phyloP scores from a whole-genome alignment of 2,329 filamentous ascomycete species.

The Pezizomycotina sp. region DNA sequence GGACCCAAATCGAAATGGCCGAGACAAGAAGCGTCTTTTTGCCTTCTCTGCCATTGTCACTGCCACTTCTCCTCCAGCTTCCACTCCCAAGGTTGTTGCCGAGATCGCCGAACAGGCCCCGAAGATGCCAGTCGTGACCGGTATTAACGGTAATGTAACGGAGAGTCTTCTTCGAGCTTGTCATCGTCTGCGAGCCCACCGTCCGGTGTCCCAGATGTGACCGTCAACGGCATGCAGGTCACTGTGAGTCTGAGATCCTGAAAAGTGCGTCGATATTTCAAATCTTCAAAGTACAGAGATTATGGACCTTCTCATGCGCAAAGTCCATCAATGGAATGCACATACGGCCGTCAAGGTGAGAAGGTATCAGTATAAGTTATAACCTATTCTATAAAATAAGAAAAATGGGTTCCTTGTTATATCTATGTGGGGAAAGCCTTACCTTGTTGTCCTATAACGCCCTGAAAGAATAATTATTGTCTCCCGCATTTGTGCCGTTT shows the following conservation, averaged over 20 bases:
- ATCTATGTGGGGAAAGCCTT: not conserved
- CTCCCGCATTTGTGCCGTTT: not conserved
- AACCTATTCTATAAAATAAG: not conserved
- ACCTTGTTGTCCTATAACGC: not conserved
- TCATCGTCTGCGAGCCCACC: conserved; percentile 12
- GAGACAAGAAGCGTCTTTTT: conserved; percentile 30
- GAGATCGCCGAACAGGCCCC: conserved; percentile 20
- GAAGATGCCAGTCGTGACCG: conserved; percentile 21
- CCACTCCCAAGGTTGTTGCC: conserved; percentile 23
- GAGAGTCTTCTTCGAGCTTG: conserved; percentile 6
- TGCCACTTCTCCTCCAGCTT: conserved; percentile 20
- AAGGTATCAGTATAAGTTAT: conserved; percentile 27
- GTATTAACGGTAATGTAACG: conserved; percentile 27
- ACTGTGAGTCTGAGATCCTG: conserved; percentile 51
- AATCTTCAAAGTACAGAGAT: conserved; percentile 50
- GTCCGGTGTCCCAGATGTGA: too few species aligned
- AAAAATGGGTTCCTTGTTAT: conserved; percentile 6
- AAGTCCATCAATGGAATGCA: conserved; percentile 70
- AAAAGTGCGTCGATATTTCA: conserved; percentile 11
- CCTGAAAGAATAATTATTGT: not conserved
- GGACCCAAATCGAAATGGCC: conserved; percentile 75
- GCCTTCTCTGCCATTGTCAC: conserved; percentile 24
- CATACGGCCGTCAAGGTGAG: conserved; percentile 42
- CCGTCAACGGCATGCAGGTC: conserved; percentile 31
- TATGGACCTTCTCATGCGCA: conserved; percentile 71